Base-by-base conservation (phyloP, 768 basidiomycete species). In the Lactarius psammicola region DNA sequence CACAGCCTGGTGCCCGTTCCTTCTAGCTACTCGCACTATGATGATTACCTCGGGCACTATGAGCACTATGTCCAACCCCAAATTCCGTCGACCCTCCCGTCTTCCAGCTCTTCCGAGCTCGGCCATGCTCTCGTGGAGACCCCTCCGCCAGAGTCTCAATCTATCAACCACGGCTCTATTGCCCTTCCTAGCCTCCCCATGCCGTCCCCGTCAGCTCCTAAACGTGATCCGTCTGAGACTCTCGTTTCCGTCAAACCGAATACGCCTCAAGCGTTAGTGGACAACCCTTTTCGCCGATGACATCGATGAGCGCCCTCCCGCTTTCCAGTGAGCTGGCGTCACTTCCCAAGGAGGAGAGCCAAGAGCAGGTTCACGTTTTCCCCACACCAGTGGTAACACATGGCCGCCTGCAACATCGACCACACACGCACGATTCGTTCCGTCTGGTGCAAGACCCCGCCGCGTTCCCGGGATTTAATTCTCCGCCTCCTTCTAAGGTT, bases 31-130 rank as follows among this genome's bases (percentile, higher is more conserved):
- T 11, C 59, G 11, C 51, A 44, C 20, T 66, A 28, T 44, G 56
- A 53, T 31, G 61, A 38, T 33, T 44, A 33, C 7, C 34, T 63
- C 13, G 66, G 51, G 7, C 56, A 55, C 18, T 63, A 44, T 31
- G 57, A 55, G 18, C 20, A 53, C 1, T 59, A 55, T 33, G 30
- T 34, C 17, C 63, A 42, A 31, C 58, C 58, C 11, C 8, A 63
- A 13, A 8, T 56, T 10, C 15, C 65, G 18, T 8, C 58, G 7
- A n/a, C 60, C 18, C 62, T 59, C 17, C 36, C 54, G 0, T 58
- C 64, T 18, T 67, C 65, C 18, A 30, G 56, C 30, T 68, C 67
- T 17, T 68, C 67, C 18, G 67, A 68, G 40, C 67, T 68, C 1
- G 67, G 65, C 2, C 56, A 68, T 26, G 67, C 67, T 33, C 65